Base-by-base conservation (phyloP, 257 asterid species). In the Asclepias syriaca region DNA sequence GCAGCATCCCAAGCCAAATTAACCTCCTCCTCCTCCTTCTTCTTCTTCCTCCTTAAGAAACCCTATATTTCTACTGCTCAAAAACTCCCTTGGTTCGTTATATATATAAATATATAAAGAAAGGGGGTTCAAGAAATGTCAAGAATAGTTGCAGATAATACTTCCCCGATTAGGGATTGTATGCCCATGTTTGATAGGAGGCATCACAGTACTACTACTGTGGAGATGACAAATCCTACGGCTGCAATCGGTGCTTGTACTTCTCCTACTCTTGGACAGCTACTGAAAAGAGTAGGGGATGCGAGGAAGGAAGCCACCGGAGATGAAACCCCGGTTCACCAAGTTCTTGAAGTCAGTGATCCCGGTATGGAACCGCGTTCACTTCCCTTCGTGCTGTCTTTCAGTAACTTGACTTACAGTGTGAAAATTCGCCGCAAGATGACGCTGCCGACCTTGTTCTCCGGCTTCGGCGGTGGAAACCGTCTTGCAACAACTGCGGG, bases 251-350 rank as follows among this genome's bases (percentile, higher is more conserved):
- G 68, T 14, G 71, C 74, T 13, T 73, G 48, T 54, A 7, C 65
- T 24, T 67, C 87, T 4, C 81, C 85, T 0, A 83, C 85, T 3
- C 79, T 83, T 0, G 87, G 81, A 2, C 83, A 83, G 39, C 79
- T 83, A 8, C 68, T 83, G 70, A 78, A 80, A 74, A 50, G 59
- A 10, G 87, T 81, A 4, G 87, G 84, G 0, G 82, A 78, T 37
- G 82, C 53, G 0, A 59, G 75, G 40, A 90, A 85, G 76, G 95
- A 88, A 21, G 88, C 49, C 37, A 71, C 88, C 18, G 97, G 96
- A 0, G 97, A 90, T 16, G 93, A 90, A 39, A 86, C 98, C 1
- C 97, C 98, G 63, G 87, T 68, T 22, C 96, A 90, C 50, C 96
- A 82, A 9, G 90, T 79, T n/a, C 88, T 93, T 3, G 95, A 87